Percentiles rank a stretch among this genome's conserved stretches.
Evolutionary conservation across 495 filamentous ascomycete genomes (phyloP).

Genomic region (Penicillium lagena): DNA sequence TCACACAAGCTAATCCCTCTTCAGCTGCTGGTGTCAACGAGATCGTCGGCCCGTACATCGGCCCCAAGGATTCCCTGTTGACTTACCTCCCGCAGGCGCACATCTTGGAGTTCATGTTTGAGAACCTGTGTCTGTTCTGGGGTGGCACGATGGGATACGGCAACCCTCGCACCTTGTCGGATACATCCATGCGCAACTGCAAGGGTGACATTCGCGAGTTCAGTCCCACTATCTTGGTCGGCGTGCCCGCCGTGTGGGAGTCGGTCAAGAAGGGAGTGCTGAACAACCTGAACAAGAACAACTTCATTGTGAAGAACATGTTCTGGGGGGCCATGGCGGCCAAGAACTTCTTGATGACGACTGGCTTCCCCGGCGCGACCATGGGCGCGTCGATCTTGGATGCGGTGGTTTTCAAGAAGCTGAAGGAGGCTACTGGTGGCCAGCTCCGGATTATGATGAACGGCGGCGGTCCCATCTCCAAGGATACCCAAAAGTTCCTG

Average conservation of each 20-base stretch:
- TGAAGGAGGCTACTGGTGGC: constrained; percentile 86
- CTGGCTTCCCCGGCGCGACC: constrained; percentile 64
- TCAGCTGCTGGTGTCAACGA: constrained; percentile 81
- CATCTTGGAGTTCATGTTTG: constrained; percentile 96
- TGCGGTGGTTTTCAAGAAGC: constrained; percentile 78
- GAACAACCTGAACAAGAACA: constrained; percentile 72
- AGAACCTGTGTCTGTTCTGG: constrained; percentile 89
- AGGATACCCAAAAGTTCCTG: constrained; percentile 81
- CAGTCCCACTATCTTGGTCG: constrained; percentile 83
- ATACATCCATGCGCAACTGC: constrained; percentile 85
- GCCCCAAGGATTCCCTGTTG: constrained; percentile 78
- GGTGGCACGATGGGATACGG: constrained; percentile 97
- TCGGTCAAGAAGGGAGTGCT: constrained; percentile 97
- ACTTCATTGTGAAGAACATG: constrained; percentile 65
- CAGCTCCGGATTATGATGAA: constrained; percentile 76
- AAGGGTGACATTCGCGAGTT: constrained; percentile 94
- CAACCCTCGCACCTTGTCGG: constrained; percentile 87
- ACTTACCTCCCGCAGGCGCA: constrained; percentile 93
- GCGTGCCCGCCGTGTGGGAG: constrained; percentile 96
- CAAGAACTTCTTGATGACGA: constrained; percentile 72
- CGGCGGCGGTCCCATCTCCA: constrained; percentile 79
- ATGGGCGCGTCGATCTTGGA: constrained; percentile 63
- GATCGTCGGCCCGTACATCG: constrained; percentile 78
- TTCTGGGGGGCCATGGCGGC: constrained; percentile 89
- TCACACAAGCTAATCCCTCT: constrained; percentile 1